Evolutionary conservation across 1,284 basidiomycete genomes (phyloP).

Genomic region (Cutaneotrichosporon mucoides): DNA sequence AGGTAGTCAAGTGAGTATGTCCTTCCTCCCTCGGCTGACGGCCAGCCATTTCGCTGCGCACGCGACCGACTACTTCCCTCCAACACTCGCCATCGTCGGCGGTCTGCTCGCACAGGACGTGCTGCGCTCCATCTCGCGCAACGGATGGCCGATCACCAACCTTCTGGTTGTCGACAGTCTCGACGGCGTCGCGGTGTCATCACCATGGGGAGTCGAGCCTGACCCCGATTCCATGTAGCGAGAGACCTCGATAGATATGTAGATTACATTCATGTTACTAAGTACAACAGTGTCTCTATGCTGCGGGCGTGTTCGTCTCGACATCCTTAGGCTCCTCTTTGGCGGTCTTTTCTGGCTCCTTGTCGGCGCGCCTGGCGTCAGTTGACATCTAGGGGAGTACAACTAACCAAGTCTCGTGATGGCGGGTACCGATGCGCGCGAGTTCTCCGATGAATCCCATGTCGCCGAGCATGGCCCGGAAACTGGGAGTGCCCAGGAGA

Average conservation of each 20-base stretch:
- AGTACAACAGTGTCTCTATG: constrained; percentile 19
- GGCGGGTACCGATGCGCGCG: constrained; percentile 31
- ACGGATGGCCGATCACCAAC: constrained; percentile 88
- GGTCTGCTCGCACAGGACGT: constrained; percentile 94
- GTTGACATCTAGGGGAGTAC: background rate
- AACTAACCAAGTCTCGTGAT: constrained; percentile 45
- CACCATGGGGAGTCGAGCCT: constrained; percentile 34
- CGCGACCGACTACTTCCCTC: constrained; percentile 79
- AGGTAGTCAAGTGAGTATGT: constrained; percentile 45
- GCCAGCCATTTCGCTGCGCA: constrained; percentile 61
- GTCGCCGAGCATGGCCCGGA: constrained; percentile 35
- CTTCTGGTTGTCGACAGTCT: constrained; percentile 81
- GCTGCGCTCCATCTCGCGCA: constrained; percentile 80
- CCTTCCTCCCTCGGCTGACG: constrained; percentile 1
- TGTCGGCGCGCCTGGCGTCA: constrained; percentile 15
- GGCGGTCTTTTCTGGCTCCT: background rate
- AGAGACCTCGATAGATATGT: constrained; percentile 3
- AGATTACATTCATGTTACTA: constrained; percentile 15
- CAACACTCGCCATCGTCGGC: constrained; percentile 86
- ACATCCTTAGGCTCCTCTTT: constrained; percentile 4
- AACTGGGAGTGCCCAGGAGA: constrained; percentile 32
- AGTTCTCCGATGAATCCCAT: constrained; percentile 35
- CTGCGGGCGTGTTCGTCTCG: background rate
- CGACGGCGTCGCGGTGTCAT: constrained; percentile 52
- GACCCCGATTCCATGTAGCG: background rate